A percentile compares a stretch with the other conserved stretches of the same genome.
phyloP scores from a whole-genome alignment of 768 basidiomycete genomes.

The Naganishia friedmannii region DNA sequence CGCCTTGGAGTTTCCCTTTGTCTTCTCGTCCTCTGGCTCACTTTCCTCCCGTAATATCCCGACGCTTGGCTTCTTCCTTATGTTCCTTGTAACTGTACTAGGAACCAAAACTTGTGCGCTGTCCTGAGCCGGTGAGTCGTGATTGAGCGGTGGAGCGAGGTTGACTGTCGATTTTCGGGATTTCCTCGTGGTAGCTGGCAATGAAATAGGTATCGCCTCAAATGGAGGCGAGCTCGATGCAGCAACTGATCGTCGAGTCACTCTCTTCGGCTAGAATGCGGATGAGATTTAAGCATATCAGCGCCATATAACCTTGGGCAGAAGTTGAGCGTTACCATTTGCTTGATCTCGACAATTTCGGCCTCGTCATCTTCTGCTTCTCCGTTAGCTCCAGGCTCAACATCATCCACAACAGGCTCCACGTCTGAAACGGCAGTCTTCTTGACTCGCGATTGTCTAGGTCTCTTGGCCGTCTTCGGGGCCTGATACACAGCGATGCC shows the following conservation, averaged over 20 bases:
- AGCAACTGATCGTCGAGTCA: slow-evolving; percentile 12
- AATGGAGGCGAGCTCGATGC: slow-evolving; percentile 9
- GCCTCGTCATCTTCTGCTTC: slow-evolving; percentile 12
- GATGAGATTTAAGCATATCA: not conserved
- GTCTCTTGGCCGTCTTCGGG: slow-evolving; percentile 21
- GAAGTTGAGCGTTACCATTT: no score
- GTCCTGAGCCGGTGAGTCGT: slow-evolving; percentile 4
- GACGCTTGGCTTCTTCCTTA: slow-evolving; percentile 5
- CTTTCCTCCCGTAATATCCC: slow-evolving; percentile 20
- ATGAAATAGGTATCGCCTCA: not conserved
- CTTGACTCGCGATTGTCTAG: slow-evolving; percentile 15
- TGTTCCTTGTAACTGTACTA: not conserved
- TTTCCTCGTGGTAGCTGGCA: slow-evolving; percentile 4
- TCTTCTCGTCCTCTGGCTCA: slow-evolving; percentile 29
- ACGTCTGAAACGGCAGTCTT: slow-evolving; percentile 2
- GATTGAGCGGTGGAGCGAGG: not conserved
- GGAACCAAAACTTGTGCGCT: slow-evolving; percentile 9
- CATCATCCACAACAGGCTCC: slow-evolving; percentile 1
- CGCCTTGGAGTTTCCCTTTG: slow-evolving; percentile 10
- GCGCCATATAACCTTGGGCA: no score
- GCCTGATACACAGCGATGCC: not conserved
- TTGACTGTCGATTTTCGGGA: slow-evolving; percentile 6
- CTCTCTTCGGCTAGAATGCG: slow-evolving; percentile 12
- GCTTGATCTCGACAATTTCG: not conserved
- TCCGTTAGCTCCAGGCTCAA: slow-evolving; percentile 15